Base-by-base conservation (phyloP, 1,284 basidiomycete species). In the Lentinus polychrous region DNA sequence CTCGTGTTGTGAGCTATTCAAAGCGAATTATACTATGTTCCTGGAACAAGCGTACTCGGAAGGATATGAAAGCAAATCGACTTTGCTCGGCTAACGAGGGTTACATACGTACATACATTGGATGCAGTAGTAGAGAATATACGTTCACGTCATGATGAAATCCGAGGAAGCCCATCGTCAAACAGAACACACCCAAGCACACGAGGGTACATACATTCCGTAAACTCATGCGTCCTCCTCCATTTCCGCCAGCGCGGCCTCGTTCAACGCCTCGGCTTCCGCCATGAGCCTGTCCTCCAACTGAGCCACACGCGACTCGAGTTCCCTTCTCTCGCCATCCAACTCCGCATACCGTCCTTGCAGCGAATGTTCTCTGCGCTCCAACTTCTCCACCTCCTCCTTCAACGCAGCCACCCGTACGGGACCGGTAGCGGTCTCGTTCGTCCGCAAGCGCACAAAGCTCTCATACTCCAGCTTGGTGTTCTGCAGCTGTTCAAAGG, bases 321-420 rank as follows among this genome's bases (percentile, higher is more conserved):
- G 70, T 46, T 86, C 86, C 52, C 79, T 72, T 59, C 86, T 74
- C 66, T 92, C 87, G 49, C 70, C 66, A 45, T 85, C 83, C 53
- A 96, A 65, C 59, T 94, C 92, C n/a, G 79, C 81, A 66, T 94
- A 95, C 49, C 82, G 72, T 53, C 76, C 76, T 66, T 96, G 94
- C 56, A 94, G 67, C 55, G 80, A 68, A 47, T 75, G 70, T 68
- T 96, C 93, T 54, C 87, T 73, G 52, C 74, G 70, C 63, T 91
- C 86, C 41, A 96, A 72, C 53, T 69, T 72, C 38, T 86, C 84
- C 12, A 96, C 93, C 63, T 96, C 94, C 57, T 90, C 88, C 63
- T 83, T 81, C 56, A 95, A 74, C 20, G 74, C 71, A 43, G 82
- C 81, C 40, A 93, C 71, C 41, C 94, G 71, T 43, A 79, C 77